Base-by-base conservation (phyloP, 192 early-diverging fungal genomes). In the Chytriomyces confervae region DNA sequence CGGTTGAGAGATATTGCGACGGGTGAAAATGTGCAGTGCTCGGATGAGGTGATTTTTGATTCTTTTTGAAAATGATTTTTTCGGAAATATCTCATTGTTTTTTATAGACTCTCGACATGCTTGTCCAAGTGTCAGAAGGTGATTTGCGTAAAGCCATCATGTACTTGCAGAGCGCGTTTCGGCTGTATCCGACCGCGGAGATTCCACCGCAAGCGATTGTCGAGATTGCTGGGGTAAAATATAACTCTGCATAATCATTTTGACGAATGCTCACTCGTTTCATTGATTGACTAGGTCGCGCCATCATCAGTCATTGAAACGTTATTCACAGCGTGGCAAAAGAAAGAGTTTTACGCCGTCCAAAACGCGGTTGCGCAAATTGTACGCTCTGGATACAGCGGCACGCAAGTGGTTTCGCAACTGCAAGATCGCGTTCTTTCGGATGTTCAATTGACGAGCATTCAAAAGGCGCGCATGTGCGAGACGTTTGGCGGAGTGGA, bases 91-190 rank as follows among this genome's bases (percentile, higher is more conserved):
- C 60, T 66, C 44, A 48, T 72, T 29, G 24, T 5, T 44, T 50
- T 18, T 23, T 5, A 50, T 29, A 92, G 86, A 88, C 93, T 7
- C 46, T 95, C 24, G 82, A 85, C 16, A 85, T 88, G 18, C 76
- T 97, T 62, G 89, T 96, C 18, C 83, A 86, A 49, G 85, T 91
- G 0, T 92, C 96, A 0, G 92, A 93, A 61, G 97, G 97, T 29
- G 96, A 99, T 85, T 75, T 99, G 77, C 87, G 97, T 50, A 94
- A 94, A 79, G 93, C 95, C 0, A 97, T 95, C 72, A 98, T 94
- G 88, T 90, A 90, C 46, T 85, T 99, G 51, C 96, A 99, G 83
- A 95, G 91, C 82, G 95, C 92, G 3, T 85, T 84, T 27, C 85
- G 88, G 3, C 78, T 95, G 62, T 60, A 91, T 53, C 82, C 84